phyloP scores from a whole-genome alignment of 192 early-diverging fungal genomes.

The Gamsiella multidivaricata region DNA sequence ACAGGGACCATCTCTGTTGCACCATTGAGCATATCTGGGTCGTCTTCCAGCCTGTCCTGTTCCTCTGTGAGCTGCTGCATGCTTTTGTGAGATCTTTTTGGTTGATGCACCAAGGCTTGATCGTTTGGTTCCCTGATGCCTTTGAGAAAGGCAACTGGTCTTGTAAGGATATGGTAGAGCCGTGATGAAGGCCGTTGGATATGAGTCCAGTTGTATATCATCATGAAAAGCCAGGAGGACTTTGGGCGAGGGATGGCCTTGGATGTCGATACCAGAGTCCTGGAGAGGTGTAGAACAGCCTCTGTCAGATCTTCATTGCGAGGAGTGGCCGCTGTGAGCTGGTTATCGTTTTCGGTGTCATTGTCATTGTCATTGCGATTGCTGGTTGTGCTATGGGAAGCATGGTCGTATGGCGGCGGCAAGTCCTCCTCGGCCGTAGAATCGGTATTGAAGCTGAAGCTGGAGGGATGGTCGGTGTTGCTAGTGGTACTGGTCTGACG shows the following conservation, averaged over 20 bases:
- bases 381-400: neutral
- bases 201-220: slow-evolving; percentile 47
- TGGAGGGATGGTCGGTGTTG: neutral
- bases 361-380: neutral
- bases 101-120: neutral
- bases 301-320: slow-evolving; percentile 31
- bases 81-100: slow-evolving; percentile 27
- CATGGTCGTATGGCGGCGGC: neutral
- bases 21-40: slow-evolving; percentile 35
- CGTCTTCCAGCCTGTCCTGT: slow-evolving; percentile 39
- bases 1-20: slow-evolving; percentile 50
- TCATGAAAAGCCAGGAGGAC: slow-evolving; percentile 48
- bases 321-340: slow-evolving; percentile 9
- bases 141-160: slow-evolving; percentile 21
- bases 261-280: slow-evolving; percentile 26
- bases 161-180: slow-evolving; percentile 32
- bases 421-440: neutral
- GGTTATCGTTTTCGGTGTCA: neutral
- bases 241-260: slow-evolving; percentile 11
- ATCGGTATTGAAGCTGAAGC: neutral
- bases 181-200: slow-evolving; percentile 29
- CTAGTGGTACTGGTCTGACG: slow-evolving; percentile 33
- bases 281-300: slow-evolving; percentile 46
- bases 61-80: slow-evolving; percentile 51
- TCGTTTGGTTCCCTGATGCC: slow-evolving; percentile 22